A percentile compares a stretch with the other conserved stretches of the same genome.
phyloP scores from a whole-genome alignment of 495 filamentous ascomycete genomes.

The Hyphodiscus hymeniophilus region DNA sequence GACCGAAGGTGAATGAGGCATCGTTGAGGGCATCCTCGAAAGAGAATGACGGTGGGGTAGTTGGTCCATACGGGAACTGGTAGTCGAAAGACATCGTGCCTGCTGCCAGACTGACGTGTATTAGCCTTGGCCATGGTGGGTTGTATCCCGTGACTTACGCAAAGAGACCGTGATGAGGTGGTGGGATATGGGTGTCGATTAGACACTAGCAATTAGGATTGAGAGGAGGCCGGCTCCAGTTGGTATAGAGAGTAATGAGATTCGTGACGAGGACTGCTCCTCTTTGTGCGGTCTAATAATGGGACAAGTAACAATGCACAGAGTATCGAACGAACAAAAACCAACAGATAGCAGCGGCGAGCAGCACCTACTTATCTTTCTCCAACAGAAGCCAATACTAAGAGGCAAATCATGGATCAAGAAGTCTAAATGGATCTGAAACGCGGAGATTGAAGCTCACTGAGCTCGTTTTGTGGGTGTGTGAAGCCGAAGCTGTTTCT shows the following conservation, averaged over 20 bases:
- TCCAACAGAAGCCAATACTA: slow-evolving; percentile 28
- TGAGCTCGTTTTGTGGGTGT: slow-evolving; percentile 12
- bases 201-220: slow-evolving; percentile 22
- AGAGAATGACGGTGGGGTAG: slow-evolving; percentile 26
- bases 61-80: slow-evolving; percentile 46
- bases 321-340: slow-evolving; percentile 20
- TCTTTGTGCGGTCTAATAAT: slow-evolving; percentile 22
- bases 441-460: slow-evolving; percentile 30
- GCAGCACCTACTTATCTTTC: slow-evolving; percentile 22
- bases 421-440: slow-evolving; percentile 33
- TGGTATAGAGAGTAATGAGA: slow-evolving; percentile 23
- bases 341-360: slow-evolving; percentile 18
- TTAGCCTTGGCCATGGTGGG: slow-evolving; percentile 11
- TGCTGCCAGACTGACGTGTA: slow-evolving; percentile 20
- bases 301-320: slow-evolving; percentile 11
- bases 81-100: slow-evolving; percentile 49
- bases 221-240: slow-evolving; percentile 35
- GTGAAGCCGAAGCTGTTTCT: slow-evolving; percentile 19
- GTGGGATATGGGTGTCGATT: slow-evolving; percentile 16
- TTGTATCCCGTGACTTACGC: slow-evolving; percentile 15
- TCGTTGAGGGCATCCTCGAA: slow-evolving; percentile 34
- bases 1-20: slow-evolving; percentile 22
- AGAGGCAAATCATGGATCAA: slow-evolving; percentile 14
- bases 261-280: slow-evolving; percentile 27
- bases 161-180: slow-evolving; percentile 5